phyloP scores from a whole-genome alignment of 176 grass and related monocot species.

The Typha latifolia region DNA sequence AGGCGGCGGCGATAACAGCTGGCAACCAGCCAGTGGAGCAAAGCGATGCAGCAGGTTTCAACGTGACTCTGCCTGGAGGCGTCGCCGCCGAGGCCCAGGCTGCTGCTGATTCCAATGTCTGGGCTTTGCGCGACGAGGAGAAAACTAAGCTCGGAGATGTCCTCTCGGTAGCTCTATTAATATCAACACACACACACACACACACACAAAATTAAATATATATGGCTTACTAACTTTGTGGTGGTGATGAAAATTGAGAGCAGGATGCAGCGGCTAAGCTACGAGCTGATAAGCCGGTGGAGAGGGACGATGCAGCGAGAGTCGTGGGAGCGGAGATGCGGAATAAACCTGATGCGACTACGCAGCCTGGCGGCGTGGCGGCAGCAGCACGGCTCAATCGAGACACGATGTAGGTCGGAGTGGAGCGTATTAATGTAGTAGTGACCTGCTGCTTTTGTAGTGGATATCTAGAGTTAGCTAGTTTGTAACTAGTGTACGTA shows the following conservation, averaged over 20 bases:
- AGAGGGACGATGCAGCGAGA: constrained; percentile 11
- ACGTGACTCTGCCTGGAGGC: constrained; percentile 14
- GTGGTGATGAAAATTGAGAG: neutral
- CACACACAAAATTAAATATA: no score
- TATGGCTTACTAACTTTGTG: no score
- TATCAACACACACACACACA: no score
- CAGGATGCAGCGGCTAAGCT: constrained; percentile 3
- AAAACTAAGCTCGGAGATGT: constrained; percentile 51
- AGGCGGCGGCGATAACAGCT: constrained; percentile 15
- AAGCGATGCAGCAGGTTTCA: constrained; percentile 45
- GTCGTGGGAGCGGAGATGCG: constrained; percentile 10
- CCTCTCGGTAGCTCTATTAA: constrained; percentile 23
- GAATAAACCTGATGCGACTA: neutral
- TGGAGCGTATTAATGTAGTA: no score
- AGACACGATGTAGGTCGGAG: neutral
- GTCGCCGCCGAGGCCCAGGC: constrained; percentile 26
- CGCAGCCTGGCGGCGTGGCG: neutral
- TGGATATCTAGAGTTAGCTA: no score
- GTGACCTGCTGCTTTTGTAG: no score
- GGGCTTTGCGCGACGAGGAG: constrained; percentile 18
- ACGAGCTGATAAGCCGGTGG: constrained; percentile 2
- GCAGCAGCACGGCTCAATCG: constrained; percentile 3
- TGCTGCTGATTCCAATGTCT: constrained; percentile 32
- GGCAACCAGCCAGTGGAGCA: constrained; percentile 19
- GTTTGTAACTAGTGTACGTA: no score